Conservation (phyloP, 352 stramenopile species). For the Globisporangium lucens region DNA sequence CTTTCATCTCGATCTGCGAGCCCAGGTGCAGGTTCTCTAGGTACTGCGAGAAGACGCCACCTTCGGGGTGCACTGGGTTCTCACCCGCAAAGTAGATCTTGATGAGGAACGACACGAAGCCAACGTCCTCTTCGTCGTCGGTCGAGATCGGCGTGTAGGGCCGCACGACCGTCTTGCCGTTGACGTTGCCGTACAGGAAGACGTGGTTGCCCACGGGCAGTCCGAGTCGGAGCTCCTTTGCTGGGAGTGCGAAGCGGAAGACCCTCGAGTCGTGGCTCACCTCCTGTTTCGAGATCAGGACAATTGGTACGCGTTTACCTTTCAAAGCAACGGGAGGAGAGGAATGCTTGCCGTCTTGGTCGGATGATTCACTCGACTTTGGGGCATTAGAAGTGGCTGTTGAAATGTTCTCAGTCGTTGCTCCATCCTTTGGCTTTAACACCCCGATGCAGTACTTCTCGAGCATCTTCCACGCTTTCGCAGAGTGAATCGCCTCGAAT, state of each 20-base stretch:
- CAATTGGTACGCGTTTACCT: constrained; percentile 29
- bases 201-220: constrained; percentile 91
- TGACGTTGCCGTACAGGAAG: constrained; percentile 69
- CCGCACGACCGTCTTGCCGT: constrained; percentile 83
- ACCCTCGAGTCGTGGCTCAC: constrained; percentile 82
- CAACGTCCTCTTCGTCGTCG: constrained; percentile 79
- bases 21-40: constrained; percentile 81
- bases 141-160: constrained; percentile 89
- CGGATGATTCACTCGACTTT: not conserved
- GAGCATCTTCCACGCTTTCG: constrained; percentile 88
- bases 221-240: constrained; percentile 71
- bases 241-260: constrained; percentile 85
- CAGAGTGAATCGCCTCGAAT: constrained; percentile 92
- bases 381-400: not conserved
- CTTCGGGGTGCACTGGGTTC: constrained; percentile 68
- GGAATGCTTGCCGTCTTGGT: not conserved
- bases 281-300: constrained; percentile 42
- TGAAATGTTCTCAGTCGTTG: not conserved
- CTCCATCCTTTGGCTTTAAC: constrained; percentile 14
- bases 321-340: constrained; percentile 1
- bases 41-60: constrained; percentile 87
- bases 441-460: constrained; percentile 91
- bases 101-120: constrained; percentile 91
- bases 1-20: constrained; percentile 84
- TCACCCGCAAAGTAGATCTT: constrained; percentile 86